Percentiles rank a stretch among this genome's conserved stretches.
Conservation (phyloP, 257 asterid genomes). For the Plantago elongata region DNA sequence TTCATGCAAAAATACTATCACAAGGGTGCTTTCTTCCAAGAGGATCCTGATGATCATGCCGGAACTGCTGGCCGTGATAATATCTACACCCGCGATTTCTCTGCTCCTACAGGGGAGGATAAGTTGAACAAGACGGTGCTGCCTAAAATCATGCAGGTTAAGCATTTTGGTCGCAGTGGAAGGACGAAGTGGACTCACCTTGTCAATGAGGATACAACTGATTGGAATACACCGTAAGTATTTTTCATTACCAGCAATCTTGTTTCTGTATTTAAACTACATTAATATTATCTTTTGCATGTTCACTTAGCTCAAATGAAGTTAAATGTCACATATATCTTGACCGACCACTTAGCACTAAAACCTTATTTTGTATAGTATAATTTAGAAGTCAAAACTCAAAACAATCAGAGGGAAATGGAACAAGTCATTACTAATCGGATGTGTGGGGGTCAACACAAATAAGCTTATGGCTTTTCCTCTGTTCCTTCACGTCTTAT, state of each 20-base stretch:
- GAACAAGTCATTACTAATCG: too few species aligned
- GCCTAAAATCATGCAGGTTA: slow-evolving; percentile 97
- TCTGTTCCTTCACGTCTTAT: too few species aligned
- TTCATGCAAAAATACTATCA: slow-evolving; percentile 98
- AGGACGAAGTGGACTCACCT: slow-evolving; percentile 97
- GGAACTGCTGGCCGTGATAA: slow-evolving; percentile 61
- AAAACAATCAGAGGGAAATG: too few species aligned
- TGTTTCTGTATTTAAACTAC: slow-evolving; percentile 9
- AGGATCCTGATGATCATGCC: slow-evolving; percentile 53
- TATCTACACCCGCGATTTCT: slow-evolving; percentile 69
- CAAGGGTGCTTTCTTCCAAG: slow-evolving; percentile 94
- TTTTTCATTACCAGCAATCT: slow-evolving; percentile 21
- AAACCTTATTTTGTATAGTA: too few species aligned
- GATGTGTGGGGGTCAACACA: too few species aligned
- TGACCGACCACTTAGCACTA: too few species aligned
- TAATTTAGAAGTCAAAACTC: too few species aligned
- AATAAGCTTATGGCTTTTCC: too few species aligned
- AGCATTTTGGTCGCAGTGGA: slow-evolving; percentile 96
- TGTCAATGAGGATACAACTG: slow-evolving; percentile 92
- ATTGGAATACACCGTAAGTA: slow-evolving; percentile 91
- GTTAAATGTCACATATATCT: too few species aligned
- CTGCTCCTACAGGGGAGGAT: slow-evolving; percentile 94
- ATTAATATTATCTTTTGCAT: too few species aligned
- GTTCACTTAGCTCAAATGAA: too few species aligned
- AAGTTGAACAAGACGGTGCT: slow-evolving; percentile 77